Base-by-base conservation (phyloP, 768 basidiomycete genomes). In the Phaffia australis region DNA sequence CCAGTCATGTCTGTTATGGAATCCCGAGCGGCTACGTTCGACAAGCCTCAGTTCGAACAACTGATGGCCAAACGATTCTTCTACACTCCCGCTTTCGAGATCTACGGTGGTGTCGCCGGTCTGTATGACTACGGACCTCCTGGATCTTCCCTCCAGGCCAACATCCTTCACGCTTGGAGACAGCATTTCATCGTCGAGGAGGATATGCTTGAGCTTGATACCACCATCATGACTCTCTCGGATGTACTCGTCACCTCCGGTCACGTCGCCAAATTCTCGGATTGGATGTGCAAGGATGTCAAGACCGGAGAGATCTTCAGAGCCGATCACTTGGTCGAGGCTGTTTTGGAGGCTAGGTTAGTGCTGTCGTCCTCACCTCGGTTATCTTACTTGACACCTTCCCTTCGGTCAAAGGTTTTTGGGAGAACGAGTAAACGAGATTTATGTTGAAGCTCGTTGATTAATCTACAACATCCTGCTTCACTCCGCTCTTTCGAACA, bases 141-240 rank as follows among this genome's bases (percentile, higher is more conserved):
- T 0, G 94, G 95, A 68, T 93, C 95, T 1, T 83, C 91, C 2
- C 82, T 98, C 46, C 93, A 97, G 73, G 89, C 94, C 68, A 98
- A 98, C 81, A 89, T 99, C 78, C 86, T 97, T 75, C 80, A 87
- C 0, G 89, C 89, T 81, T 98, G 94, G 95, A 83, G 94, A 63
- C 87, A 87, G 75, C 95, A 98, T 79, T 98, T 98, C 74, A 98
- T 99, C 80, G 82, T 98, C 74, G 89, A 98, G 73, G 94, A 99
- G 73, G 84, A 88, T 78, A 99, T 98, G 95, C 85, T 94, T 72
- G 94, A 98, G 77, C 84, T 98, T 70, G 94, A 98, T 74, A 97
- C 93, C 29, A 97, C 95, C 49, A 86, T 95, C 78, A 95, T 98
- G 86, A 98, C 94, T 0, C 87, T 94, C 19, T 83, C 88, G 2